Evolutionary conservation across 441 rosid genomes (phyloP).

Genomic region (Croton setiger): DNA sequence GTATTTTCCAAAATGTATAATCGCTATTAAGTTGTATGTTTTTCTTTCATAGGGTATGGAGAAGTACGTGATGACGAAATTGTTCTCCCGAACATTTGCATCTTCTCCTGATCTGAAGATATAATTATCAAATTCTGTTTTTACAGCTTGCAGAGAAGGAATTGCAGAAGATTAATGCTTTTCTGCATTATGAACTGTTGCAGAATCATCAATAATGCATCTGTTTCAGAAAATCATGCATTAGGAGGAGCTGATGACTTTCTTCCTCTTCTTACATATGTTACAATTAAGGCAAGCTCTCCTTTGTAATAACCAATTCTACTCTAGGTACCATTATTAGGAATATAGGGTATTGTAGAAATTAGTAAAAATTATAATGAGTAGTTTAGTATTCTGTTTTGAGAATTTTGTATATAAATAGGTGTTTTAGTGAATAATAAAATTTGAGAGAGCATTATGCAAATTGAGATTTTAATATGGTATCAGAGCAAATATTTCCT

Average conservation of each 20-base stretch:
- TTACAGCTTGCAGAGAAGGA: slow-evolving; percentile 62
- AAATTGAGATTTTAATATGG: too few relatives aligned
- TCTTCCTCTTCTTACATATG: slow-evolving; percentile 56
- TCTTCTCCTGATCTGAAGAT: slow-evolving; percentile 45
- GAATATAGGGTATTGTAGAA: too few relatives aligned
- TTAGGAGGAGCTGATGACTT: slow-evolving; percentile 55
- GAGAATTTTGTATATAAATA: too few relatives aligned
- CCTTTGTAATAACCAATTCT: slow-evolving; percentile 48
- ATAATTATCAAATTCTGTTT: slow-evolving; percentile 23
- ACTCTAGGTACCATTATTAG: slow-evolving; percentile 18
- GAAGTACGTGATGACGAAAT: slow-evolving; percentile 55
- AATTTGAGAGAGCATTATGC: too few relatives aligned
- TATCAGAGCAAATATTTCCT: too few relatives aligned
- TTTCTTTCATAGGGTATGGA: too few relatives aligned
- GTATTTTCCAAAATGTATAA: too few relatives aligned
- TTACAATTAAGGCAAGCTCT: slow-evolving; percentile 65
- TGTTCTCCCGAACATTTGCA: slow-evolving; percentile 45
- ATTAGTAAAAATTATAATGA: too few relatives aligned
- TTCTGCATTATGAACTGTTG: slow-evolving; percentile 51
- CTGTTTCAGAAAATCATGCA: slow-evolving; percentile 42
- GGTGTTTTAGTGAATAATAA: too few relatives aligned
- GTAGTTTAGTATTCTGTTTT: too few relatives aligned
- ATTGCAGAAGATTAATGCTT: slow-evolving; percentile 44
- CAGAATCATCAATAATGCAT: slow-evolving; percentile 54
- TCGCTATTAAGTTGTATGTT: too few relatives aligned